A percentile compares a stretch with the other conserved stretches of the same genome.
Conservation (phyloP, 306 rosid species). For the Glycine soja region DNA sequence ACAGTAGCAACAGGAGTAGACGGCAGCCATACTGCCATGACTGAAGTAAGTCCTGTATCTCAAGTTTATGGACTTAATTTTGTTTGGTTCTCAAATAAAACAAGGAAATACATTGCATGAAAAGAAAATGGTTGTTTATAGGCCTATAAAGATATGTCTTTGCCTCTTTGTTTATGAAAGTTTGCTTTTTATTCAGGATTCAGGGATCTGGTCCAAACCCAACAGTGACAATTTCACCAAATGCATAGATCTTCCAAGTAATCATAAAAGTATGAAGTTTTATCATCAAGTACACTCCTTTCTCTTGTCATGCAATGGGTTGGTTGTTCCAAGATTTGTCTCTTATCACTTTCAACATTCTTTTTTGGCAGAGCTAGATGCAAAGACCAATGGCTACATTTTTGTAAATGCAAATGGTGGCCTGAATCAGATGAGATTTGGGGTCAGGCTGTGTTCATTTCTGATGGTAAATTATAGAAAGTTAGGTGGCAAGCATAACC, state of each 20-base stretch:
- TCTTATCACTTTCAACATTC: conserved; percentile 41
- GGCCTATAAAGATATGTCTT: conserved; percentile 10
- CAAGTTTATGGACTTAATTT: conserved; percentile 30
- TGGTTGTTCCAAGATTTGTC: conserved; percentile 42
- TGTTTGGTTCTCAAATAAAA: conserved; percentile 36
- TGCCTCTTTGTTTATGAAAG: conserved; percentile 42
- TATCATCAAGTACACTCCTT: conserved; percentile 20
- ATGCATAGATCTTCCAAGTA: conserved; percentile 68
- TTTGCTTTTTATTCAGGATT: conserved; percentile 67
- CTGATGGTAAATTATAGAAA: conserved; percentile 39
- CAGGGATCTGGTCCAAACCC: conserved; percentile 76
- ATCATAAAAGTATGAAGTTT: conserved; percentile 66
- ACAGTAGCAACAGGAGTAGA: conserved; percentile 60
- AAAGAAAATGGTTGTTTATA: background rate
- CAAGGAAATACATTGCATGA: conserved; percentile 9
- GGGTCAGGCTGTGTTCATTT: conserved; percentile 75
- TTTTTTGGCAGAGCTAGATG: conserved; percentile 64
- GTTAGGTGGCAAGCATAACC: conserved; percentile 46
- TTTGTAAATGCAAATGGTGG: conserved; percentile 98
- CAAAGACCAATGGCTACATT: conserved; percentile 82
- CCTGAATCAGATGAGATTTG: conserved; percentile 99
- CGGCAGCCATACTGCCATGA: conserved; percentile 51
- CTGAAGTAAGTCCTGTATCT: conserved; percentile 62
- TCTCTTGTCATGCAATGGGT: conserved; percentile 36
- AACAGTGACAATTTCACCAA: conserved; percentile 76